Conservation (phyloP, 495 filamentous ascomycete genomes). For the Trichoderma gamsii region DNA sequence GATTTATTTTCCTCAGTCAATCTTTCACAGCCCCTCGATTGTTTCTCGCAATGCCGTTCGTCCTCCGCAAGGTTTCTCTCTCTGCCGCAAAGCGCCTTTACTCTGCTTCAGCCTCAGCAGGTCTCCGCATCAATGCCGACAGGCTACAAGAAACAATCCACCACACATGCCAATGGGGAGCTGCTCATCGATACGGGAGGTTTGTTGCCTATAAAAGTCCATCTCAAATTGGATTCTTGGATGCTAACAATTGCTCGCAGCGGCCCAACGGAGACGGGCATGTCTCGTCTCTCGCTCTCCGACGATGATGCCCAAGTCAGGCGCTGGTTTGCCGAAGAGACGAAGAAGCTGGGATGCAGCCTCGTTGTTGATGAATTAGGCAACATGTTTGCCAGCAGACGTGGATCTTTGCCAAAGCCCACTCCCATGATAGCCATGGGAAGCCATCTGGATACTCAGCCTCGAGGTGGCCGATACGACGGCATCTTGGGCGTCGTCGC, state of each 20-base stretch:
- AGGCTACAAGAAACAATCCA: constrained; percentile 59
- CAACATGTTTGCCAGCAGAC: constrained; percentile 69
- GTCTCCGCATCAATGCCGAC: constrained; percentile 51
- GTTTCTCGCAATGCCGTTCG: background rate
- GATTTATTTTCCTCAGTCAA: background rate
- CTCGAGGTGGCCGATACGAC: constrained; percentile 68
- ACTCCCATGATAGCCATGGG: constrained; percentile 58
- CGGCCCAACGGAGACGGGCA: constrained; percentile 39
- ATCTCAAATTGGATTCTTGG: background rate
- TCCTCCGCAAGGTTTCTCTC: background rate
- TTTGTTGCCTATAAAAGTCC: background rate
- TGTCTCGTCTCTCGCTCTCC: constrained; percentile 54
- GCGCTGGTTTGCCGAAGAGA: constrained; percentile 69
- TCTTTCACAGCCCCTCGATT: background rate
- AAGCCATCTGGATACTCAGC: constrained; percentile 73
- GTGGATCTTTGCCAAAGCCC: constrained; percentile 37
- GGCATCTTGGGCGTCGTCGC: constrained; percentile 70
- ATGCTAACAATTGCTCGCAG: constrained; percentile 15
- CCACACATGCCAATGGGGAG: constrained; percentile 52
- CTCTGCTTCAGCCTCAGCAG: constrained; percentile 13
- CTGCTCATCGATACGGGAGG: constrained; percentile 18
- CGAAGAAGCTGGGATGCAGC: constrained; percentile 55
- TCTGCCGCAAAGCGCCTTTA: constrained; percentile 1
- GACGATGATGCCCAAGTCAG: constrained; percentile 65
- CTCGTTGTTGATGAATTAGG: constrained; percentile 44